Percentiles rank a stretch among this genome's conserved stretches.
These are phyloP conservation scores for Talaromyces sp. DNA, from an alignment of 2,329 filamentous ascomycete genomes.

Conservation along the genomic window DNA sequence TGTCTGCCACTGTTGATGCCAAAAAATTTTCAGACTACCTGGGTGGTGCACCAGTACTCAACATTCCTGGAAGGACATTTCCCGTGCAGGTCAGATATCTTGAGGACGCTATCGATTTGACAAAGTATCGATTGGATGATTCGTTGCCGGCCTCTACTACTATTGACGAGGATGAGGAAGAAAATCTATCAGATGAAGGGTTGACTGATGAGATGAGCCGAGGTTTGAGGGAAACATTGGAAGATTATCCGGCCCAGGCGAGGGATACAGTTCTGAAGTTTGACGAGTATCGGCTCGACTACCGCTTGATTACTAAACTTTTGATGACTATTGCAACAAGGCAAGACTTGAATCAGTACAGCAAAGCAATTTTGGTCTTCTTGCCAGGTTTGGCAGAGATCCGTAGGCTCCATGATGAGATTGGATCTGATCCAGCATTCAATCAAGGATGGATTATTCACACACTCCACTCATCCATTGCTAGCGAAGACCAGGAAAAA, in stretches of 20 bases:
- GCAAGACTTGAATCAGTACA: slow-evolving; percentile 65
- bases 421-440: slow-evolving; percentile 74
- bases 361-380: slow-evolving; percentile 90
- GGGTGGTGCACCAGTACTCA: slow-evolving; percentile 77
- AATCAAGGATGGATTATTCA: slow-evolving; percentile 77
- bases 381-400: slow-evolving; percentile 94
- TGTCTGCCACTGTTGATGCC: slow-evolving; percentile 96
- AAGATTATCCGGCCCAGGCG: slow-evolving; percentile 72
- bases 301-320: slow-evolving; percentile 76
- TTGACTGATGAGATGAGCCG: slow-evolving; percentile 49
- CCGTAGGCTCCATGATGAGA: slow-evolving; percentile 77
- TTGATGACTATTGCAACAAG: slow-evolving; percentile 72
- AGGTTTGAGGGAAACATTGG: slow-evolving; percentile 62
- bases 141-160: slow-evolving; percentile 42
- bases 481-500: slow-evolving; percentile 91
- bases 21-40: slow-evolving; percentile 88
- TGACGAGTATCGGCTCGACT: slow-evolving; percentile 90
- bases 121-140: slow-evolving; percentile 68
- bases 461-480: slow-evolving; percentile 88
- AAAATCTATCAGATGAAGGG: slow-evolving; percentile 45
- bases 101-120: slow-evolving; percentile 88
- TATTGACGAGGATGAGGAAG: slow-evolving; percentile 46
- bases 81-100: slow-evolving; percentile 84
- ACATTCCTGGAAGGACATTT: slow-evolving; percentile 89
- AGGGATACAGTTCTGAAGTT: slow-evolving; percentile 70